Evolutionary conservation across 257 asterid species (phyloP).

Genomic region (Oldenlandia corymbosa): DNA sequence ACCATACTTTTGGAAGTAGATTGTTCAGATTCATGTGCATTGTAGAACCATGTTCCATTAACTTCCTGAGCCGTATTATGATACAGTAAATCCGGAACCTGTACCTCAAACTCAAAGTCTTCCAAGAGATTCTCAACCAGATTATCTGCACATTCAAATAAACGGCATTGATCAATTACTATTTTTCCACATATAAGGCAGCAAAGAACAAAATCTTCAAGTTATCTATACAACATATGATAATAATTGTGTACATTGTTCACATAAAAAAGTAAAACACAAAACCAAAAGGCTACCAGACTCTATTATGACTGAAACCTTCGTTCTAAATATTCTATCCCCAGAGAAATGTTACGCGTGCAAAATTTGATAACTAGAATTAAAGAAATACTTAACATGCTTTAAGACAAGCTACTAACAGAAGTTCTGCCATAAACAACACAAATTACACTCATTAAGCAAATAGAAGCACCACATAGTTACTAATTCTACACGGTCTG

Average conservation of each 20-base stretch:
- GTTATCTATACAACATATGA: neutral
- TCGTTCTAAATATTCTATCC: too few species aligned
- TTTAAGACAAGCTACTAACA: neutral
- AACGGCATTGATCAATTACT: neutral
- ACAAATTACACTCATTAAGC: too few species aligned
- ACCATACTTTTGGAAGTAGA: too few species aligned
- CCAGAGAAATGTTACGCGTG: neutral
- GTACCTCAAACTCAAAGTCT: slow-evolving; percentile 83
- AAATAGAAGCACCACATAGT: too few species aligned
- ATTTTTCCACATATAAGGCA: neutral
- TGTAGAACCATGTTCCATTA: slow-evolving; percentile 93
- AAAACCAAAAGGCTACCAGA: too few species aligned
- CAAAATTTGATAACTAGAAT: neutral
- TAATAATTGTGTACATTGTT: neutral
- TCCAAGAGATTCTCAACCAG: slow-evolving; percentile 85
- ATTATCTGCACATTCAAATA: slow-evolving; percentile 47
- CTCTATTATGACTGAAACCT: neutral
- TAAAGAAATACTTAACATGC: neutral
- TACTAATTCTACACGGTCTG: too few species aligned
- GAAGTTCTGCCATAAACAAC: too few species aligned
- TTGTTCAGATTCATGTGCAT: slow-evolving; percentile 72
- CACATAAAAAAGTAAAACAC: neutral
- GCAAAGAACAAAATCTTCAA: neutral
- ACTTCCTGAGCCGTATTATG: slow-evolving; percentile 80
- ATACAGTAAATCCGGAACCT: slow-evolving; percentile 74